These are phyloP conservation scores for Danielozyma ontarioensis DNA, from an alignment of 805 yeast species.

Conservation along the genomic window DNA sequence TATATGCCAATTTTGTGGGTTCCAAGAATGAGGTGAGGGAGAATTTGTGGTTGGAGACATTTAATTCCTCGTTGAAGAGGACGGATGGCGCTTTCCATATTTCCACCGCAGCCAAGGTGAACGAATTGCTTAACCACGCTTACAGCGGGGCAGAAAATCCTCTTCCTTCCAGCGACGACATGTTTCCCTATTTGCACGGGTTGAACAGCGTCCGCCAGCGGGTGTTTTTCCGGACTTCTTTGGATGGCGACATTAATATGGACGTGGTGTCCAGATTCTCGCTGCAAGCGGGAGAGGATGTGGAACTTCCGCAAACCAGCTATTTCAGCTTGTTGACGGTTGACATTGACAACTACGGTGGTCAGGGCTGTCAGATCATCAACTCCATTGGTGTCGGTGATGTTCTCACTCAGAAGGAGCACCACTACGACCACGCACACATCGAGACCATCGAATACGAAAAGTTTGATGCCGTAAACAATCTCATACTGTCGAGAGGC, in stretches of 20 bases:
- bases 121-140: constrained; percentile 12
- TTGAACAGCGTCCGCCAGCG: constrained; percentile 21
- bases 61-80: constrained; percentile 1
- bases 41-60: background rate
- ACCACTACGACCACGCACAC: background rate
- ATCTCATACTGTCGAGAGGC: constrained; percentile 1
- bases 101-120: constrained; percentile 7
- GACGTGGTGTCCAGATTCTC: constrained; percentile 3
- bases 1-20: background rate
- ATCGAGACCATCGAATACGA: constrained; percentile 2
- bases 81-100: constrained; percentile 4
- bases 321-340: constrained; percentile 11
- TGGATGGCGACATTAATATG: constrained; percentile 7
- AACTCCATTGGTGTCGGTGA: constrained; percentile 15
- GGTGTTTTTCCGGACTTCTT: constrained; percentile 19
- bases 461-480: constrained; percentile 5
- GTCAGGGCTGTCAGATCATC: constrained; percentile 6
- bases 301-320: constrained; percentile 2
- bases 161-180: constrained; percentile 6
- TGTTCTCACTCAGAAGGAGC: constrained; percentile 3
- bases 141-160: constrained; percentile 9
- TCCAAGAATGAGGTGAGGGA: no score
- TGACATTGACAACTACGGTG: constrained; percentile 6
- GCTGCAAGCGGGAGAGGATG: constrained; percentile 1
- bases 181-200: constrained; percentile 36